These are phyloP conservation scores for Hippophae gyantsensis DNA, from an alignment of 306 rosid genomes.

Conservation along the genomic window DNA sequence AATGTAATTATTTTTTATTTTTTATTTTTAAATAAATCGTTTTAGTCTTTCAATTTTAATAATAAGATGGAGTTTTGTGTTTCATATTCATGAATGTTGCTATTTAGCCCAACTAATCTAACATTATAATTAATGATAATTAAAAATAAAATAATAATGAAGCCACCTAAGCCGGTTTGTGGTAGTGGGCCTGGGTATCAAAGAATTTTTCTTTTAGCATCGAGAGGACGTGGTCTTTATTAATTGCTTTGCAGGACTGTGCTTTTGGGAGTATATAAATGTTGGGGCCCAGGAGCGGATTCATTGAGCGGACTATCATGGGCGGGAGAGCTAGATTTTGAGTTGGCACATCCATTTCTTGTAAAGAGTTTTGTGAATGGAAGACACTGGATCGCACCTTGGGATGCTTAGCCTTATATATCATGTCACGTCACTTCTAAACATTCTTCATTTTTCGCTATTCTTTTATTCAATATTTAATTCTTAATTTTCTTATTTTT, in stretches of 20 bases:
- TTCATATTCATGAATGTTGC: too few species aligned
- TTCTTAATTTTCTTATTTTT: conserved; percentile 9
- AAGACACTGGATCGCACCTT: conserved; percentile 78
- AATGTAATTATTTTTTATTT: too few species aligned
- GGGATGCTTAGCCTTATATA: conserved; percentile 40
- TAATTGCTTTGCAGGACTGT: conserved; percentile 37
- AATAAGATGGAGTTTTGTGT: too few species aligned
- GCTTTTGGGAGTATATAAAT: conserved; percentile 66
- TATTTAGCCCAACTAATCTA: too few species aligned
- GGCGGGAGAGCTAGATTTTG: conserved; percentile 56
- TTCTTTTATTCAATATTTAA: not conserved
- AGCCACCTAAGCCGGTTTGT: too few species aligned
- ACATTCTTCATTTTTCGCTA: not conserved
- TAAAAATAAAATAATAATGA: too few species aligned
- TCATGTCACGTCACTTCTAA: not conserved
- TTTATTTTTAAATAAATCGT: too few species aligned
- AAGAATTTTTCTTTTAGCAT: not conserved
- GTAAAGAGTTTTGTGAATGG: conserved; percentile 84
- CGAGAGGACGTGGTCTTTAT: not conserved
- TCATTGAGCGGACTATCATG: conserved; percentile 45
- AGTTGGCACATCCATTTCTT: conserved; percentile 66
- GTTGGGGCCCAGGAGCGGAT: conserved; percentile 78
- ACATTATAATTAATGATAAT: too few species aligned
- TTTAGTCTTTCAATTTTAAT: too few species aligned
- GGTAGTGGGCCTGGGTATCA: not conserved